Percentiles rank a stretch among this genome's conserved stretches.
phyloP scores from a whole-genome alignment of 225 moss, liverwort and hornwort species.

The Ulota crispa region DNA sequence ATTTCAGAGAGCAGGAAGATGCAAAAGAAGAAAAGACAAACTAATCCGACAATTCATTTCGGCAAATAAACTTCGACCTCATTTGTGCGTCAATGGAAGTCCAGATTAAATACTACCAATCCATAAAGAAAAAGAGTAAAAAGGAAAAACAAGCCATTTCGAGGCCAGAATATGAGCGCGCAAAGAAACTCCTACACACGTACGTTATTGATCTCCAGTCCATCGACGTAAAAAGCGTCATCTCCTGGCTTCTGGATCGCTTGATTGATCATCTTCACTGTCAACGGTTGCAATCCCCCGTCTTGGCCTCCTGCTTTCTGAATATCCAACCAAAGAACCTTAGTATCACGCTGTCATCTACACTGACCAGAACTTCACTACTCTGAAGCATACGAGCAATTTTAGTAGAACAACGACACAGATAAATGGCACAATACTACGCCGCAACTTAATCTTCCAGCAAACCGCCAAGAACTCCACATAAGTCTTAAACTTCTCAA shows the following conservation, averaged over 20 bases:
- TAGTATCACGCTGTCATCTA: not conserved
- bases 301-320: conserved; percentile 68
- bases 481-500: not conserved
- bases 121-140: not conserved
- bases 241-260: conserved; percentile 84
- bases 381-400: not conserved
- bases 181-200: conserved; percentile 15
- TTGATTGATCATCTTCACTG: conserved; percentile 86
- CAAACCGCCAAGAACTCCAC: not conserved
- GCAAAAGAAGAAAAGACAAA: not conserved
- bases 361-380: not conserved
- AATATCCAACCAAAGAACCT: not conserved
- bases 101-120: not conserved
- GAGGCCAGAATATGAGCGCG: not conserved
- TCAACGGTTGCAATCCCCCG: conserved; percentile 79
- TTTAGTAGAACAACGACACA: not conserved
- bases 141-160: not conserved
- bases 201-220: conserved; percentile 96
- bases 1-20: not conserved
- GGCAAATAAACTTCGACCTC: not conserved
- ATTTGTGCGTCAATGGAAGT: not conserved
- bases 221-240: conserved; percentile 89
- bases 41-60: not conserved
- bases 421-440: conserved; percentile 2
- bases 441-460: not conserved